Evolutionary conservation across 2,329 filamentous ascomycete species (phyloP).

Genomic region (Metarhizium robertsii): DNA sequence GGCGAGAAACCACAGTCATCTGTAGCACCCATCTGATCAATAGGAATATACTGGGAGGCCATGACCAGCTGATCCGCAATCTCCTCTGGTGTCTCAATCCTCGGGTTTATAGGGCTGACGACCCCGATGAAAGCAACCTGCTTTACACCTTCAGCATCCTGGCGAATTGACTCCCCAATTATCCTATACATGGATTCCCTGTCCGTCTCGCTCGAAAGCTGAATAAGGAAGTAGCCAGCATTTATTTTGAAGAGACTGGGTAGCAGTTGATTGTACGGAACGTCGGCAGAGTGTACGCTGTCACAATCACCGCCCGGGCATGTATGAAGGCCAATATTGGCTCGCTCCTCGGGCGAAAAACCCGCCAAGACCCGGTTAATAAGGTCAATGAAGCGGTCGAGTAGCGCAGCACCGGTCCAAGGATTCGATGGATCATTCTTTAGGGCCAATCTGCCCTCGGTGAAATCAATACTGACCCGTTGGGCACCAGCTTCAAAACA

Average conservation of each 20-base stretch:
- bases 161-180: slow-evolving; percentile 6
- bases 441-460: slow-evolving; percentile 8
- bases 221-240: slow-evolving; percentile 9
- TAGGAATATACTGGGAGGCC: slow-evolving; percentile 6
- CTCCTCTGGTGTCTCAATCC: slow-evolving; percentile 7
- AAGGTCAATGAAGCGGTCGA: slow-evolving; percentile 5
- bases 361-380: slow-evolving; percentile 6
- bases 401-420: slow-evolving; percentile 6
- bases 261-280: slow-evolving; percentile 5
- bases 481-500: slow-evolving; percentile 7
- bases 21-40: slow-evolving; percentile 7
- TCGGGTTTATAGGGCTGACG: slow-evolving; percentile 6
- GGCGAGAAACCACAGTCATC: slow-evolving; percentile 10
- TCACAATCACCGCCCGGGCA: slow-evolving; percentile 10
- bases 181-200: slow-evolving; percentile 4
- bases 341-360: slow-evolving; percentile 6
- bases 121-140: slow-evolving; percentile 9
- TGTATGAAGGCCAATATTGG: slow-evolving; percentile 9
- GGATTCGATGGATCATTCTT: slow-evolving; percentile 4
- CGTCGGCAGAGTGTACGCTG: slow-evolving; percentile 6
- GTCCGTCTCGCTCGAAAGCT: slow-evolving; percentile 7
- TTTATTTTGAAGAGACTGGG: slow-evolving; percentile 7
- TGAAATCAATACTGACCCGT: slow-evolving; percentile 9
- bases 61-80: slow-evolving; percentile 6
- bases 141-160: slow-evolving; percentile 8